A percentile compares a stretch with the other conserved stretches of the same genome.
phyloP scores from a whole-genome alignment of 345 rosid species.

The Cardamine resedifolia region DNA sequence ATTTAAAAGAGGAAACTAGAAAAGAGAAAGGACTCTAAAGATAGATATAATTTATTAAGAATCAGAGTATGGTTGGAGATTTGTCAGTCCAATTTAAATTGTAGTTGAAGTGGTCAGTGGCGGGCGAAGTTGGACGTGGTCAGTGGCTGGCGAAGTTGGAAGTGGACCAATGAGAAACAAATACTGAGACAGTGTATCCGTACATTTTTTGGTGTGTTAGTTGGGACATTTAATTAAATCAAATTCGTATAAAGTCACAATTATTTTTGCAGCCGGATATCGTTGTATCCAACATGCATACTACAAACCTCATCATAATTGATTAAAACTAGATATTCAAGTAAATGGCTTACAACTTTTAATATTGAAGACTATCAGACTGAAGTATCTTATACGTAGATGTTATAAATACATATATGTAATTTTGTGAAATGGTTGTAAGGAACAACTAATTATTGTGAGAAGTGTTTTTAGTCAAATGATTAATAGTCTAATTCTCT shows the following conservation, averaged over 20 bases:
- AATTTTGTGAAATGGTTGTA: background rate
- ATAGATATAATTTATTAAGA: slow-evolving; percentile 18
- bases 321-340: background rate
- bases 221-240: slow-evolving; percentile 21
- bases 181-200: background rate
- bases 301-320: background rate
- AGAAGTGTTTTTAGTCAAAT: no score
- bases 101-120: slow-evolving; percentile 29
- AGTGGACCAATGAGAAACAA: slow-evolving; percentile 29
- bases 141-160: slow-evolving; percentile 33
- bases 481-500: no score
- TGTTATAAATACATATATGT: background rate
- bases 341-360: background rate
- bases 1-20: slow-evolving; percentile 16
- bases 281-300: slow-evolving; percentile 18
- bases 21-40: slow-evolving; percentile 9
- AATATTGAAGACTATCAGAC: no score
- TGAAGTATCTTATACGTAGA: background rate
- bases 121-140: no score
- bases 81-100: slow-evolving; percentile 31
- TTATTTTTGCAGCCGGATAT: slow-evolving; percentile 3
- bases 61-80: slow-evolving; percentile 19
- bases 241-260: background rate
- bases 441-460: no score
- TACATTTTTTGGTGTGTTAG: slow-evolving; percentile 29